phyloP scores from a whole-genome alignment of 129 eudicot genomes.

The Artemisia annua region DNA sequence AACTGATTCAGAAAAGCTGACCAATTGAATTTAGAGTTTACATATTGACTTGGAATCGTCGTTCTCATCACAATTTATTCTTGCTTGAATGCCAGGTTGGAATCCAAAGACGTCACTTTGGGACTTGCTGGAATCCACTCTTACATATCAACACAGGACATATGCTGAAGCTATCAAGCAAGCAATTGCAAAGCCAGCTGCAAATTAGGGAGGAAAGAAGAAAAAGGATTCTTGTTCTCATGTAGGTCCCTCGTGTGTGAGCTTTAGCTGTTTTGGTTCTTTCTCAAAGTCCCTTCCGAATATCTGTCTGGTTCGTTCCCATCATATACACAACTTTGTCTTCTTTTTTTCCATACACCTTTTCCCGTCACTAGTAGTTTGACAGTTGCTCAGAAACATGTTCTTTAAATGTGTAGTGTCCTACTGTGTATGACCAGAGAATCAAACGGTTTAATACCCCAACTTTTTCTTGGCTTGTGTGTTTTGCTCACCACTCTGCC shows the following conservation, averaged over 20 bases:
- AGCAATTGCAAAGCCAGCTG: conserved; percentile 73
- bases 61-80: not conserved
- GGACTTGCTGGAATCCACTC: conserved; percentile 96
- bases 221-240: conserved; percentile 20
- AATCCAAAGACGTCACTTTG: conserved; percentile 92
- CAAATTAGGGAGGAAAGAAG: conserved; percentile 35
- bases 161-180: conserved; percentile 92
- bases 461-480: too few relatives aligned
- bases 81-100: conserved; percentile 60
- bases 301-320: conserved; percentile 24
- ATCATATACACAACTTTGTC: conserved; percentile 12
- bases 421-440: too few relatives aligned
- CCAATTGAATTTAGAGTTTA: too few relatives aligned
- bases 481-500: too few relatives aligned
- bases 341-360: not conserved
- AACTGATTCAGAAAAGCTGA: too few relatives aligned
- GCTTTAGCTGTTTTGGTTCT: conserved; percentile 32
- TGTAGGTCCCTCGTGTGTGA: conserved; percentile 18
- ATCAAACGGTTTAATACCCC: too few relatives aligned
- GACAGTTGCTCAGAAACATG: conserved; percentile 16
- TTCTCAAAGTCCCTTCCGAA: conserved; percentile 19
- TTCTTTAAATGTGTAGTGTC: not conserved
- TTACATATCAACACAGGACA: conserved; percentile 95
- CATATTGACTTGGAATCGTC: too few relatives aligned
- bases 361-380: not conserved